phyloP scores from a whole-genome alignment of 2,329 filamentous ascomycete genomes.

The Tolypocladium cylindrosporum region DNA sequence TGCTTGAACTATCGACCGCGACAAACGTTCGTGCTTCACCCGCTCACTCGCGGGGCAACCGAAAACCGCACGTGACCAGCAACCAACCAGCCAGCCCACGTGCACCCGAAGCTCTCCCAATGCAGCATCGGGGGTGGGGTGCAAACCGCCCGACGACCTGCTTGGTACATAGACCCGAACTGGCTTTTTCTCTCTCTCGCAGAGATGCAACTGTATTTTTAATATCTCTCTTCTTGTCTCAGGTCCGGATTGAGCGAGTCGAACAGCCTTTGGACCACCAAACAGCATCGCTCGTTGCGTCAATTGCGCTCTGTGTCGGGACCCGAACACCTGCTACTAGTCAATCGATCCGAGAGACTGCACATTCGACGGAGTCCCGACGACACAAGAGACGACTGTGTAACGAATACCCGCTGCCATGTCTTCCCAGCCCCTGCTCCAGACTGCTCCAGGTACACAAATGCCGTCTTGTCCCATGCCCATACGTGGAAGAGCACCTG shows the following conservation, averaged over 20 bases:
- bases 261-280: background rate
- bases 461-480: background rate
- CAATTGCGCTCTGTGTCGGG: background rate
- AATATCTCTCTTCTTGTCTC: background rate
- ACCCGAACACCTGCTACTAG: background rate
- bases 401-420: constrained; percentile 40
- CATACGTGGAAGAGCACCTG: background rate
- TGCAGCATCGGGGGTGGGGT: constrained; percentile 2
- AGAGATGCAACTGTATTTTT: background rate
- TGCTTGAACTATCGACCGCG: background rate
- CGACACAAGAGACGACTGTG: background rate
- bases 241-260: background rate
- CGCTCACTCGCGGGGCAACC: constrained; percentile 9
- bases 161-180: background rate
- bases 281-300: background rate
- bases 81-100: constrained; percentile 22
- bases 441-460: constrained; percentile 73
- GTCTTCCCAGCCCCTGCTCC: constrained; percentile 94
- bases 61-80: constrained; percentile 14
- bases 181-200: background rate
- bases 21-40: constrained; percentile 8
- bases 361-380: background rate
- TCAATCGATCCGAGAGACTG: background rate
- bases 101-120: constrained; percentile 11
- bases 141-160: background rate